A percentile compares a stretch with the other conserved stretches of the same genome.
Evolutionary conservation across 139 green algal species (phyloP).

Genomic region (Volvox reticuliferus): DNA sequence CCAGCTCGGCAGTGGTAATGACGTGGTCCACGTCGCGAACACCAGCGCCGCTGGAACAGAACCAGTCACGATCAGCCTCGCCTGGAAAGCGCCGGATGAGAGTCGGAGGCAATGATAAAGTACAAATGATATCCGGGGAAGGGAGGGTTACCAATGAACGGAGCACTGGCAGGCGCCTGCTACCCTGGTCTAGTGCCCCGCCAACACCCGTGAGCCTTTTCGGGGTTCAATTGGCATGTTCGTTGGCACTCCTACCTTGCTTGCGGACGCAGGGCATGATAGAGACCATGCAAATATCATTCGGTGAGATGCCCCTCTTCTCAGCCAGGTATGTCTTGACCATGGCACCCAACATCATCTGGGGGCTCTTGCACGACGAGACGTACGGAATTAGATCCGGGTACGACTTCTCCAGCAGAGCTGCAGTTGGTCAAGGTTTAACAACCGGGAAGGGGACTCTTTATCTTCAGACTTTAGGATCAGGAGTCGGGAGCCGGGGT

Average conservation of each 20-base stretch:
- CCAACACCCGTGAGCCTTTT: no score
- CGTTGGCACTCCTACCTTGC: slow-evolving; percentile 51
- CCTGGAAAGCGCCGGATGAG: slow-evolving; percentile 30
- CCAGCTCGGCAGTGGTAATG: slow-evolving; percentile 78
- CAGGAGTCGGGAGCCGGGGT: no score
- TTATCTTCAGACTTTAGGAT: no score
- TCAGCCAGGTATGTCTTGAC: slow-evolving; percentile 78
- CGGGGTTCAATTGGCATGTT: no score
- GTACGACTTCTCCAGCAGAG: slow-evolving; percentile 77
- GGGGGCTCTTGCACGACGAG: slow-evolving; percentile 74
- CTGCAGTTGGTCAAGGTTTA: background rate
- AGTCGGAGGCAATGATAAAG: background rate
- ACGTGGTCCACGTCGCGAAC: slow-evolving; percentile 80
- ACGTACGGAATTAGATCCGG: slow-evolving; percentile 83
- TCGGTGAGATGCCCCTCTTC: slow-evolving; percentile 38
- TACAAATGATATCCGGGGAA: background rate
- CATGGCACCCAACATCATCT: slow-evolving; percentile 80
- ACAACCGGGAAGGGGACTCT: no score
- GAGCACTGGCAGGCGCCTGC: background rate
- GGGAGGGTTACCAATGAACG: background rate
- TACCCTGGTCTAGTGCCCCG: background rate
- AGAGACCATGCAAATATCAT: slow-evolving; percentile 60
- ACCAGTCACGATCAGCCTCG: slow-evolving; percentile 74
- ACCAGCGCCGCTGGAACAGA: slow-evolving; percentile 45
- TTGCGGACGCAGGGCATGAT: slow-evolving; percentile 84